Conservation (phyloP, 176 grass and related monocot species). For the Triticum monococcum region DNA sequence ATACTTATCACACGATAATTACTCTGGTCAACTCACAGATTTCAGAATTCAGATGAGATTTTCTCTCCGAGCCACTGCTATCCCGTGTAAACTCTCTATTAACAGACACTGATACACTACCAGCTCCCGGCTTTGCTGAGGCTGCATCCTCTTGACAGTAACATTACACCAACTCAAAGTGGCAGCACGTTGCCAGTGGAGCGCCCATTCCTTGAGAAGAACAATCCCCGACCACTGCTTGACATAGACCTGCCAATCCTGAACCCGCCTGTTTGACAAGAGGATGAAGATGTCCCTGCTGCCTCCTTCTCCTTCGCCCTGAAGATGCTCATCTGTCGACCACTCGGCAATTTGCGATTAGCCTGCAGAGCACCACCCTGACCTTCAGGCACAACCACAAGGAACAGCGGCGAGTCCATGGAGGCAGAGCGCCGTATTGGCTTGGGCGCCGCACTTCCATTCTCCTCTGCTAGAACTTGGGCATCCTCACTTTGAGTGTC, state of each 20-base stretch:
- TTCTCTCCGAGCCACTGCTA: constrained; percentile 19
- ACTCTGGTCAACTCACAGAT: constrained; percentile 1
- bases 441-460: background rate
- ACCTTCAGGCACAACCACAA: constrained; percentile 32
- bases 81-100: constrained; percentile 17
- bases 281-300: constrained; percentile 31
- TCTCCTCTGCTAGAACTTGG: background rate
- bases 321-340: constrained; percentile 27
- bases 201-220: constrained; percentile 45
- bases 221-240: constrained; percentile 46
- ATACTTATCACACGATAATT: constrained; percentile 14
- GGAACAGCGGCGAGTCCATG: constrained; percentile 50
- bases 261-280: constrained; percentile 35
- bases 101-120: constrained; percentile 37
- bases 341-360: constrained; percentile 26
- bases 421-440: constrained; percentile 46
- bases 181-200: constrained; percentile 36
- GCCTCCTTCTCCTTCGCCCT: constrained; percentile 36
- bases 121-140: constrained; percentile 65
- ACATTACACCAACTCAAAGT: constrained; percentile 39
- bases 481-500: constrained; percentile 27
- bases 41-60: constrained; percentile 31
- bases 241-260: constrained; percentile 55
- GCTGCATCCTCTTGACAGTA: constrained; percentile 35
- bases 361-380: background rate